Evolutionary conservation across 1,284 basidiomycete genomes (phyloP).

Genomic region (Sporisorium graminicola): DNA sequence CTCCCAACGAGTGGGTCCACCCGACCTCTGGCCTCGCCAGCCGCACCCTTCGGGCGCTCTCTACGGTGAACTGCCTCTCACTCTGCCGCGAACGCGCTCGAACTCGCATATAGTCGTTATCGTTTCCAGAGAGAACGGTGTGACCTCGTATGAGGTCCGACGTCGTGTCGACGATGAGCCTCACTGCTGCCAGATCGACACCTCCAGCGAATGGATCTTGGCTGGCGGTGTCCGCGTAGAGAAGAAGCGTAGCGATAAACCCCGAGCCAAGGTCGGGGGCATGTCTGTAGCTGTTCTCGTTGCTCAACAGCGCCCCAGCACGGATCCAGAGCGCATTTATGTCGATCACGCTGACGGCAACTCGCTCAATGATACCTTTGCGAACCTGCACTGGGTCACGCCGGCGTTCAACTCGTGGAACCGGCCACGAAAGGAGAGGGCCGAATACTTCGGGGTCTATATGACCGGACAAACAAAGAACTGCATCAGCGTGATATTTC

Average conservation of each 20-base stretch:
- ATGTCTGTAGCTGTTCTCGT: neutral
- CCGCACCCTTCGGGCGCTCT: neutral
- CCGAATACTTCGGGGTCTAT: neutral
- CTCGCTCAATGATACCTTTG: neutral
- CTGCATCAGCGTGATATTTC: neutral
- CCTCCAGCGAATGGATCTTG: neutral
- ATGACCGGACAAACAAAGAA: too few species aligned
- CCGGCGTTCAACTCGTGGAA: neutral
- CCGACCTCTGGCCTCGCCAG: neutral
- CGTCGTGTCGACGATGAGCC: neutral
- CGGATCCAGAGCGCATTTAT: neutral
- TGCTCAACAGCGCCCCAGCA: neutral
- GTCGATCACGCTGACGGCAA: neutral
- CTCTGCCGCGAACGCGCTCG: neutral
- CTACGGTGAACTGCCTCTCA: neutral
- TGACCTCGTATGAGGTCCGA: slow-evolving; percentile 1
- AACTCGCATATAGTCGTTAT: neutral
- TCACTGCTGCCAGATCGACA: neutral
- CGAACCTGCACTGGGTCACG: slow-evolving; percentile 1
- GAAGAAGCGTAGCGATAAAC: too few species aligned
- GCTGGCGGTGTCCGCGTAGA: neutral
- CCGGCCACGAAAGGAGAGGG: neutral
- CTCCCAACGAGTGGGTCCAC: too few species aligned
- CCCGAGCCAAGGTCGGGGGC: too few species aligned
- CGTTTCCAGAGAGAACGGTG: neutral